Evolutionary conservation across 306 rosid genomes (phyloP).

Genomic region (Gleditsia sinensis): DNA sequence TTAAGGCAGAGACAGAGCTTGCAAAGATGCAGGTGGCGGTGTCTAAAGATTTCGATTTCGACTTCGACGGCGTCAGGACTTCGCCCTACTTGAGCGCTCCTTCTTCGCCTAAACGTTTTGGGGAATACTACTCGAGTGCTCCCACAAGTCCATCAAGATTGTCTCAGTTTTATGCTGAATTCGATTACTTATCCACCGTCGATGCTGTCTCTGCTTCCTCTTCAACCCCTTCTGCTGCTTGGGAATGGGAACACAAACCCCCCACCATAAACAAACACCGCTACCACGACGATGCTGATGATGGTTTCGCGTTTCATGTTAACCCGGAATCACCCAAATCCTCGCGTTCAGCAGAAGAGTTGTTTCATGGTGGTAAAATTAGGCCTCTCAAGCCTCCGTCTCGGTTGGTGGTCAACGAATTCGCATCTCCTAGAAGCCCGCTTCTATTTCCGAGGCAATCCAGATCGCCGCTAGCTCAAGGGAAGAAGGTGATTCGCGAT

Average conservation of each 20-base stretch:
- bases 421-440: not conserved
- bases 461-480: conserved; percentile 24
- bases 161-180: conserved; percentile 47
- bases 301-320: conserved; percentile 71
- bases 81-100: conserved; percentile 63
- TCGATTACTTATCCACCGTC: conserved; percentile 39
- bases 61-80: conserved; percentile 49
- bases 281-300: conserved; percentile 10
- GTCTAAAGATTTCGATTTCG: conserved; percentile 56
- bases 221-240: too few species aligned
- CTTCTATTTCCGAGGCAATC: conserved; percentile 13
- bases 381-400: conserved; percentile 50
- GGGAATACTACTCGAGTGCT: conserved; percentile 68
- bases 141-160: conserved; percentile 76
- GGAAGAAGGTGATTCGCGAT: conserved; percentile 31
- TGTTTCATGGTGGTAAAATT: conserved; percentile 80
- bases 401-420: not conserved
- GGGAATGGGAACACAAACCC: too few species aligned
- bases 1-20: not conserved
- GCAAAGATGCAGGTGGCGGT: conserved; percentile 64
- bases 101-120: conserved; percentile 69
- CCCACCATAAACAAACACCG: not conserved
- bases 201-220: not conserved
- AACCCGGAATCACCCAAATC: conserved; percentile 42
- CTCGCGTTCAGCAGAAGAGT: conserved; percentile 85